phyloP scores from a whole-genome alignment of 2,329 filamentous ascomycete species.

The Venturiaceae sp. region DNA sequence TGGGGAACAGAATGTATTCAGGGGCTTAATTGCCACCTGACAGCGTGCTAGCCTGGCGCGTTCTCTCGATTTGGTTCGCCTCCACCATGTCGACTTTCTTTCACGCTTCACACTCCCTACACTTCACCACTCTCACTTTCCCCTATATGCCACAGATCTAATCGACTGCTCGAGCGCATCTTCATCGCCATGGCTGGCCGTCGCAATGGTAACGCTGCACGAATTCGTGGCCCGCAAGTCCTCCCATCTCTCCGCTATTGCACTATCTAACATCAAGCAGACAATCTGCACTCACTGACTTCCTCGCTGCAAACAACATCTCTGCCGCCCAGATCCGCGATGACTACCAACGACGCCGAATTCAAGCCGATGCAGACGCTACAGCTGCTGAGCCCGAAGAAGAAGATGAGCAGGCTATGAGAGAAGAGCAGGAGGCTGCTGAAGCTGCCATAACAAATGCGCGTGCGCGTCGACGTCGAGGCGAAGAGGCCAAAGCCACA shows the following conservation, averaged over 20 bases:
- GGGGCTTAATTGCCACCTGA: background rate
- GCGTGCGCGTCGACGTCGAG: background rate
- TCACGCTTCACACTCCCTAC: background rate
- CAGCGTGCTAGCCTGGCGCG: background rate
- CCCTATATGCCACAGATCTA: background rate
- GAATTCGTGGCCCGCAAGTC: slow-evolving; percentile 45
- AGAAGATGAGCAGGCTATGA: slow-evolving; percentile 20
- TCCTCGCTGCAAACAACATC: slow-evolving; percentile 63
- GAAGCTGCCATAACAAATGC: slow-evolving; percentile 22
- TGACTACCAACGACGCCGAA: slow-evolving; percentile 42
- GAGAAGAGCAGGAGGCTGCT: slow-evolving; percentile 27
- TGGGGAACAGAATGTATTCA: too few species aligned
- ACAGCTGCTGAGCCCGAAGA: slow-evolving; percentile 23
- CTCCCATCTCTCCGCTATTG: background rate
- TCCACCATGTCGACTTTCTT: background rate
- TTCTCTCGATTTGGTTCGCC: background rate
- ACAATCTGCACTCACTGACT: slow-evolving; percentile 59
- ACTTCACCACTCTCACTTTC: background rate
- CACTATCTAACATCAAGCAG: slow-evolving; percentile 18
- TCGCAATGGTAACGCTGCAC: slow-evolving; percentile 10
- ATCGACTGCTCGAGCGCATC: background rate
- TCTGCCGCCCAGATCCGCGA: slow-evolving; percentile 54
- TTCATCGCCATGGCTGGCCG: background rate
- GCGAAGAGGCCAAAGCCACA: slow-evolving; percentile 17
- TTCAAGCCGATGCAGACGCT: slow-evolving; percentile 32